phyloP scores from a whole-genome alignment of 768 basidiomycete species.

The Kockovaella imperatae region DNA sequence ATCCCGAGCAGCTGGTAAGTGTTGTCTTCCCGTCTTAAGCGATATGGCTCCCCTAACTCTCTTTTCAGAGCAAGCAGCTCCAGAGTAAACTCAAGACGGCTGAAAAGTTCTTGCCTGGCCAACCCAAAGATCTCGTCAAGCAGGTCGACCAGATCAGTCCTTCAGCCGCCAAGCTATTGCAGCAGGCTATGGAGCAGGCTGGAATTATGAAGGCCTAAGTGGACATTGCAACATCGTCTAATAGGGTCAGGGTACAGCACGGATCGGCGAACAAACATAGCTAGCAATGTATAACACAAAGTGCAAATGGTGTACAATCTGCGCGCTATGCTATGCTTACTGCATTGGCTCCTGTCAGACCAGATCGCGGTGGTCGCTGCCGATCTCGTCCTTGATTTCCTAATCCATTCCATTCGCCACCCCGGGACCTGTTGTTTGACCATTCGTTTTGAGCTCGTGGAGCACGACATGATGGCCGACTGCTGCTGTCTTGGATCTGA shows the following conservation, averaged over 20 bases:
- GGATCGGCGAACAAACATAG: slow-evolving; percentile 12
- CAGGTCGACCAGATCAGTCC: slow-evolving; percentile 34
- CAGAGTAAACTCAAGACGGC: slow-evolving; percentile 22
- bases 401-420: neutral
- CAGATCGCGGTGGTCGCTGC: slow-evolving; percentile 30
- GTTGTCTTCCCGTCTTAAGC: too few species aligned
- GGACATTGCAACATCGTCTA: neutral
- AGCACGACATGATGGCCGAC: too few species aligned
- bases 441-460: too few species aligned
- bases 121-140: slow-evolving; percentile 34
- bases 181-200: slow-evolving; percentile 31
- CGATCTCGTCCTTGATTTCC: slow-evolving; percentile 15
- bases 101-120: slow-evolving; percentile 26
- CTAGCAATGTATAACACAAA: too few species aligned
- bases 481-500: too few species aligned
- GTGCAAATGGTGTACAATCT: too few species aligned
- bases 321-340: too few species aligned
- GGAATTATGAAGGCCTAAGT: slow-evolving; percentile 16
- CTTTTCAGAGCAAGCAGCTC: slow-evolving; percentile 27
- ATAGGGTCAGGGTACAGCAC: neutral
- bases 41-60: slow-evolving; percentile 1
- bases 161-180: slow-evolving; percentile 28
- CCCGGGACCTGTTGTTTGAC: too few species aligned
- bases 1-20: slow-evolving; percentile 32
- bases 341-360: slow-evolving; percentile 31